A percentile compares a stretch with the other conserved stretches of the same genome.
Conservation (phyloP, 164 flowering plant species). For the Litsea cubeba region DNA sequence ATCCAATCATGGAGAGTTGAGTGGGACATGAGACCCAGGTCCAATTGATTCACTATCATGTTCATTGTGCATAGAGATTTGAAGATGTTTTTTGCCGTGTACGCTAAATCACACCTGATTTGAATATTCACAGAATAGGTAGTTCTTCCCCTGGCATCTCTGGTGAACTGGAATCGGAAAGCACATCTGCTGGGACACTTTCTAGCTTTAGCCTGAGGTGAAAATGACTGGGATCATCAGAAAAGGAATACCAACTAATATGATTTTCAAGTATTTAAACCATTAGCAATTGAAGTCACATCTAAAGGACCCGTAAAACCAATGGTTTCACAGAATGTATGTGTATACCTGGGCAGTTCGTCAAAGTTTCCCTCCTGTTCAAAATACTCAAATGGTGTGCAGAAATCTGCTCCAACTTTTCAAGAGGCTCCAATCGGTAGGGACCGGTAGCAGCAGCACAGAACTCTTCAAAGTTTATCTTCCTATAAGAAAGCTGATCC, state of each 20-base stretch:
- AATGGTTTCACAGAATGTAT: no score
- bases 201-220: no score
- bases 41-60: constrained; percentile 61
- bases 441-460: constrained; percentile 90
- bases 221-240: no score
- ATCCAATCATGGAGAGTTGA: constrained; percentile 72
- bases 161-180: not conserved
- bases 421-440: constrained; percentile 82
- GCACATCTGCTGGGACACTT: not conserved
- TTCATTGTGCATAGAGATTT: not conserved
- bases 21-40: constrained; percentile 60
- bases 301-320: no score
- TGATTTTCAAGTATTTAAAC: no score
- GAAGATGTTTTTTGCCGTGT: not conserved
- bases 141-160: not conserved
- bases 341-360: constrained; percentile 63
- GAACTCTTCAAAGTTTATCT: constrained; percentile 82
- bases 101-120: not conserved
- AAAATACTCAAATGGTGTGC: constrained; percentile 62
- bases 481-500: constrained; percentile 64
- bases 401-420: constrained; percentile 77
- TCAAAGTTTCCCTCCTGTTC: constrained; percentile 83
- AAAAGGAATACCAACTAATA: no score
- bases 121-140: not conserved
- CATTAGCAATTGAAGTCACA: no score